phyloP scores from a whole-genome alignment of 805 yeast genomes.

The Zygosaccharomyces kombuchaensis region DNA sequence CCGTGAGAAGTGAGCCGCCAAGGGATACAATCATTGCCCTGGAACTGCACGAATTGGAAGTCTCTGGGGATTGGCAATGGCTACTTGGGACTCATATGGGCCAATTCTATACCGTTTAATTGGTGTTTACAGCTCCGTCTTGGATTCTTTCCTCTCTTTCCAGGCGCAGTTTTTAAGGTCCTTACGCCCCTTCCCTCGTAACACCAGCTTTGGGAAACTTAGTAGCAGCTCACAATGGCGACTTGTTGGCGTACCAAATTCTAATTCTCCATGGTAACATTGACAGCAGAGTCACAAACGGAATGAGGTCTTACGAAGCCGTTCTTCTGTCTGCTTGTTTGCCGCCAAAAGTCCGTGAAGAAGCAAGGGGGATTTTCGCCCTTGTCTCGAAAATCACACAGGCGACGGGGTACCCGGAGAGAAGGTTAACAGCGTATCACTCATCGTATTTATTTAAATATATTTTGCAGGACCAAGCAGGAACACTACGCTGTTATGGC shows the following conservation, averaged over 20 bases:
- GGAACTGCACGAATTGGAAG: neutral
- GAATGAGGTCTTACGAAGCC: neutral
- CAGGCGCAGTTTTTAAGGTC: no score
- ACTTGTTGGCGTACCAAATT: no score
- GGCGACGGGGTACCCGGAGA: neutral
- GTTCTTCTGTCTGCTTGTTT: neutral
- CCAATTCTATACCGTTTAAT: neutral
- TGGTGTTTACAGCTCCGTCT: no score
- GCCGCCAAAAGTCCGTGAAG: neutral
- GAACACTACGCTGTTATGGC: no score
- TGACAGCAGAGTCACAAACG: neutral
- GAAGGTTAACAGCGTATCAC: neutral
- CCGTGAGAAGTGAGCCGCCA: constrained; percentile 6
- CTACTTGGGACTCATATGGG: neutral
- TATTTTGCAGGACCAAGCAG: no score
- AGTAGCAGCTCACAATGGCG: no score
- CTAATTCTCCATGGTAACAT: neutral
- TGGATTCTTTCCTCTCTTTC: neutral
- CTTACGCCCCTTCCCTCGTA: no score
- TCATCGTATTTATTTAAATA: neutral
- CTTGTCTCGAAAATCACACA: neutral
- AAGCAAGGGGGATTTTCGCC: neutral
- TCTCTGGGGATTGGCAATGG: neutral
- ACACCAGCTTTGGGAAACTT: neutral
- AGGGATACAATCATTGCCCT: neutral